Evolutionary conservation across 306 rosid genomes (phyloP), one percentile per base, ranked within the genome.

Genomic region (Begonia loranthoides): DNA sequence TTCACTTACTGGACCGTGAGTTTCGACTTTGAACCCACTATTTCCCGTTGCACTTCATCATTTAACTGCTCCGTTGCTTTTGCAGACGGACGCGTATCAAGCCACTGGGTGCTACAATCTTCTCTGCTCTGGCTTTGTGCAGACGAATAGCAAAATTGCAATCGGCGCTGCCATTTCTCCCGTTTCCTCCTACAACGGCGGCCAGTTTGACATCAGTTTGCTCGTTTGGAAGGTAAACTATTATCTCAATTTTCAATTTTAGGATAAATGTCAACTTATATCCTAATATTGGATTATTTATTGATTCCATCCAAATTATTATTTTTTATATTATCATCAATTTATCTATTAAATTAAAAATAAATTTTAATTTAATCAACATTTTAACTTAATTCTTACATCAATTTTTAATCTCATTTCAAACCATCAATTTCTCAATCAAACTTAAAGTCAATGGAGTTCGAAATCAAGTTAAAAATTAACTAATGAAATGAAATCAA

Each of bases 81-180:
- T 10, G 15, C 47, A 43, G 47, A 10, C 47, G 47, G 47, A 43
- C 10, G 47, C 47, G 15, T 43, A 43, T 43, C 47, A 43, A 43
- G 47, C 47, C 13, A 43, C 47, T 1, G 47, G 47, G 4, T 43
- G 47, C 47, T 43, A 43, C 47, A 43, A 43, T 43, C 15, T 43
- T 11, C 47, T 43, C 2, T 43, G 47, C 47, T 43, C 47, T 3
- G 47, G 47, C 47, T 43, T 43, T 12, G 47, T 43, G 6, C 47
- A 43, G 47, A 43, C 47, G 13, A 43, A 43, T n/a, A 1, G n/a
- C 47, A 4, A 1, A 0, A 43, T 43, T n/a, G 47, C 47, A 12
- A 43, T 43, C n/a, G 47, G 47, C 13, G 47, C 47, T 43, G 47
- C 47, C 2, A 43, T 43, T n/a, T 43, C 47, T 43, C 47, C 47